Percentiles rank a stretch among this genome's conserved stretches.
phyloP scores from a whole-genome alignment of 305 asterid species.

The Monarda citriodora region DNA sequence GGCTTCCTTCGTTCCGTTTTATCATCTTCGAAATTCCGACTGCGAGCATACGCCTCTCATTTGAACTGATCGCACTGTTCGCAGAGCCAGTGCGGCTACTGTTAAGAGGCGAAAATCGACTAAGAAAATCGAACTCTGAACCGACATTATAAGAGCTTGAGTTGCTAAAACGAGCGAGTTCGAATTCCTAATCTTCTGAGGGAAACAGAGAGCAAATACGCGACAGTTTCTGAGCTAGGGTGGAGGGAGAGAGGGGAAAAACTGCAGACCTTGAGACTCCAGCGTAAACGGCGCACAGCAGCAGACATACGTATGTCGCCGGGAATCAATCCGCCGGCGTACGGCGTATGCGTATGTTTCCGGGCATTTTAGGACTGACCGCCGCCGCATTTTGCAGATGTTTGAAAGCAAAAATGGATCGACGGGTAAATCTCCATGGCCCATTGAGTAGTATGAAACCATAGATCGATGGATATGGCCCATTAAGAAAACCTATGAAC shows the following conservation, averaged over 20 bases:
- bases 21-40: conserved; percentile 65
- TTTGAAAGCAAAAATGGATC: neutral
- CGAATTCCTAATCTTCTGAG: conserved; percentile 1
- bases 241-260: conserved; percentile 29
- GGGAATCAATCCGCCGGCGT: conserved; percentile 43
- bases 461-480: no score
- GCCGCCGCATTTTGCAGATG: no score
- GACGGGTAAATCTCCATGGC: neutral
- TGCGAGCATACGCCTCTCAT: conserved; percentile 75
- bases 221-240: conserved; percentile 21
- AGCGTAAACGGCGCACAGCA: conserved; percentile 41
- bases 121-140: conserved; percentile 52
- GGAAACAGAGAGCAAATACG: conserved; percentile 18
- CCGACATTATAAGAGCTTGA: conserved; percentile 24
- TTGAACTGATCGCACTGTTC: conserved; percentile 43
- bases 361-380: no score
- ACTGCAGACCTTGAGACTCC: conserved; percentile 46
- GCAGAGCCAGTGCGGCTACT: conserved; percentile 11
- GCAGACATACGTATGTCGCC: conserved; percentile 71
- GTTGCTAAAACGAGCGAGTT: conserved; percentile 13
- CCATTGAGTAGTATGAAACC: neutral
- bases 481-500: no score
- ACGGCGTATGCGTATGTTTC: conserved; percentile 16
- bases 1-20: conserved; percentile 38
- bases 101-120: conserved; percentile 61